phyloP scores from a whole-genome alignment of 2,329 filamentous ascomycete species.

The Fusarium burgessii region DNA sequence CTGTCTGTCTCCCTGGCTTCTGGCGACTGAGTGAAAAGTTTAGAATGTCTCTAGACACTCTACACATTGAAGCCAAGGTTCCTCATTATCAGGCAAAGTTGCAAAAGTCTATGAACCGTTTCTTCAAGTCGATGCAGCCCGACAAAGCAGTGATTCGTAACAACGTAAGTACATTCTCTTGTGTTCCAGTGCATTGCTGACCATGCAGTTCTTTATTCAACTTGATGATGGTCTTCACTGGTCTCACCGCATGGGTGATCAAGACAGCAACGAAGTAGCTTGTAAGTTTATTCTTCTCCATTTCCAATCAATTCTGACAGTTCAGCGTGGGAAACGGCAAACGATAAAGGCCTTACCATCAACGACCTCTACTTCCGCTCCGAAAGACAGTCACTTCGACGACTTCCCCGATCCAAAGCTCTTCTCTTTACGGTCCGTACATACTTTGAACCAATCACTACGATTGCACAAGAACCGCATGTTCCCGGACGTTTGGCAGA shows the following conservation, averaged over 20 bases:
- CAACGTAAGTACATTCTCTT: background rate
- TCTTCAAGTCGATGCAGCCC: slow-evolving; percentile 31
- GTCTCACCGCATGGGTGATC: slow-evolving; percentile 37
- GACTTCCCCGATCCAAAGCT: slow-evolving; percentile 27
- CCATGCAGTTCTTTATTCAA: slow-evolving; percentile 32
- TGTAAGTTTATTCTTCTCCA: background rate
- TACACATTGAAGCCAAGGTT: slow-evolving; percentile 37
- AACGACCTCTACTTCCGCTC: slow-evolving; percentile 38
- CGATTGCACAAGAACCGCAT: slow-evolving; percentile 23
- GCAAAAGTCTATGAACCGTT: slow-evolving; percentile 37
- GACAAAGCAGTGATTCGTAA: slow-evolving; percentile 33
- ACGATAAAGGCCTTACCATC: slow-evolving; percentile 7
- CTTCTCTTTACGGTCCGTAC: slow-evolving; percentile 31
- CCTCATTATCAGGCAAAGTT: slow-evolving; percentile 33
- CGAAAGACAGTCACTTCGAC: slow-evolving; percentile 33
- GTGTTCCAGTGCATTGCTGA: rapidly evolving
- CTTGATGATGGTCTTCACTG: slow-evolving; percentile 37
- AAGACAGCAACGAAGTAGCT: slow-evolving; percentile 18
- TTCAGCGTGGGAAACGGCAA: slow-evolving; percentile 32
- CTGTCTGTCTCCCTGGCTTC: slow-evolving; percentile 35
- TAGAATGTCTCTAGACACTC: slow-evolving; percentile 35
- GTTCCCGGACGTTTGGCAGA: slow-evolving; percentile 29
- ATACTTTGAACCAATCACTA: slow-evolving; percentile 36
- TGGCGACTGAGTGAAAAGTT: slow-evolving; percentile 38
- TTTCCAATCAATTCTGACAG: background rate